These are phyloP conservation scores for Cucurbita pepo DNA, from an alignment of 306 rosid species.

Conservation along the genomic window DNA sequence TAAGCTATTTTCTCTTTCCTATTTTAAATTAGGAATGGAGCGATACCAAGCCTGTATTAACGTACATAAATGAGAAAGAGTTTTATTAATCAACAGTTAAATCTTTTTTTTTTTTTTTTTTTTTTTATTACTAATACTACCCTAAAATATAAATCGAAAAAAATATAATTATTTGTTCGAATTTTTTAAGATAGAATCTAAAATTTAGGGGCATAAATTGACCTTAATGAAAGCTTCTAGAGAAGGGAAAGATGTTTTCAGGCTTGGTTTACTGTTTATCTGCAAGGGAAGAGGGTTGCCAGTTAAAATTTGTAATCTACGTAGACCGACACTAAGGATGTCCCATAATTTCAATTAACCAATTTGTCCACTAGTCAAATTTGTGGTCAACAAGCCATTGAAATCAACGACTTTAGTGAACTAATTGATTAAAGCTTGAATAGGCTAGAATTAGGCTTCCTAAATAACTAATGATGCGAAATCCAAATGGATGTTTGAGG, in stretches of 20 bases:
- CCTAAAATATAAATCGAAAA: too few species aligned
- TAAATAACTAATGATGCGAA: not conserved
- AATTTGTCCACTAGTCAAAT: not conserved
- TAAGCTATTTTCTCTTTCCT: not conserved
- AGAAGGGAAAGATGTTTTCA: not conserved
- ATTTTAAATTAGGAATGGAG: not conserved
- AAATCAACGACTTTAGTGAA: not conserved
- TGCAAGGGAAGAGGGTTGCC: too few species aligned
- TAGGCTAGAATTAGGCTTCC: not conserved
- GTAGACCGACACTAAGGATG: not conserved
- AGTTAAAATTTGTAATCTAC: not conserved
- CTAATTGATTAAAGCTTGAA: slow-evolving; percentile 2
- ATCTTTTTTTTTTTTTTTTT: too few species aligned
- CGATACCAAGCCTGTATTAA: too few species aligned
- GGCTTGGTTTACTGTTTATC: not conserved
- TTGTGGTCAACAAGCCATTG: not conserved
- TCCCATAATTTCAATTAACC: not conserved
- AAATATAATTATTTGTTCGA: too few species aligned
- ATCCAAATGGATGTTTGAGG: not conserved
- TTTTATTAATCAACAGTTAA: too few species aligned
- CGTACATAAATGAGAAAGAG: too few species aligned
- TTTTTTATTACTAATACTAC: too few species aligned
- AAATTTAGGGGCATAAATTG: too few species aligned
- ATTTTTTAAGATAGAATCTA: too few species aligned
- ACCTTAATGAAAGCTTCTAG: not conserved